These are phyloP conservation scores for Venturia carpophila DNA, from an alignment of 2,329 filamentous ascomycete genomes.

Conservation along the genomic window DNA sequence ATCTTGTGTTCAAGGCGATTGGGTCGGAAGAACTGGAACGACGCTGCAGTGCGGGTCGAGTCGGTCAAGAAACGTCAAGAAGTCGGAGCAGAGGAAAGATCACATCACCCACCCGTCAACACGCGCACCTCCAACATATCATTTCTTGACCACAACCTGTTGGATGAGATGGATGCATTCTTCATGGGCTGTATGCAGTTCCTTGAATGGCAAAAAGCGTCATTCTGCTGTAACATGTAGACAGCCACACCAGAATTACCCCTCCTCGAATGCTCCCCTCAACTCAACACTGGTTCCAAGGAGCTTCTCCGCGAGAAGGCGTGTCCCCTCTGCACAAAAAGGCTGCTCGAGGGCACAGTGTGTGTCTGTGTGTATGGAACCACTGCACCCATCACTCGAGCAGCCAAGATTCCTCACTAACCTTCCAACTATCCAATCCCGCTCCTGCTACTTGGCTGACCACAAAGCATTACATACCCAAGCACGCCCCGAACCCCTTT, in stretches of 20 bases:
- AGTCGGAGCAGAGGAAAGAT: not conserved
- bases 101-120: not conserved
- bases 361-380: not conserved
- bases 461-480: not conserved
- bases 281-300: not conserved
- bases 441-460: no score
- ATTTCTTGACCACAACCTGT: not conserved
- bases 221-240: not conserved
- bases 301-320: not conserved
- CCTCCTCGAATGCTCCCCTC: not conserved
- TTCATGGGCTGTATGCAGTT: not conserved
- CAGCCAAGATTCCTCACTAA: not conserved
- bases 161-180: not conserved
- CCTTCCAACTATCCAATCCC: no score
- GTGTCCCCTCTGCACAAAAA: not conserved
- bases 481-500: not conserved
- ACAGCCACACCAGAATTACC: not conserved
- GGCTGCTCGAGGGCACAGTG: not conserved
- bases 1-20: not conserved
- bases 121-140: not conserved
- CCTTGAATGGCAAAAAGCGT: not conserved
- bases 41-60: not conserved
- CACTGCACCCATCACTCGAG: not conserved
- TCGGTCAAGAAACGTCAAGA: not conserved
- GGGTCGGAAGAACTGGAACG: constrained; percentile 7